Conservation (phyloP, 345 rosid species). For the sweet orange (Citrus sinensis) region DVS_A1.0 CM039166.1:20520001-20520500, state of each 20-base stretch:
- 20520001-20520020: too few relatives aligned
- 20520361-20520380: background rate
- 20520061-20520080: too few relatives aligned
- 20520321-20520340: background rate
- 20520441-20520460: background rate
- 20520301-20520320: background rate
- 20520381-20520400: background rate
- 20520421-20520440: background rate
- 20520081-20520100: too few relatives aligned
- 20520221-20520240: background rate
- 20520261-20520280: background rate
- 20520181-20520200: background rate
- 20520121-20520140: too few relatives aligned
- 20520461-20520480: background rate
- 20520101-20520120: background rate
- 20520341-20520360: background rate
- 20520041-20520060: too few relatives aligned
- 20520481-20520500: background rate
- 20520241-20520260: background rate
- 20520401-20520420: background rate
- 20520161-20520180: background rate
- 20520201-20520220: background rate
- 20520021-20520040: too few relatives aligned
- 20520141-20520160: background rate
- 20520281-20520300: background rate